These are phyloP conservation scores for Triadica sebifera DNA, from an alignment of 345 rosid species.

Conservation along the genomic window DNA sequence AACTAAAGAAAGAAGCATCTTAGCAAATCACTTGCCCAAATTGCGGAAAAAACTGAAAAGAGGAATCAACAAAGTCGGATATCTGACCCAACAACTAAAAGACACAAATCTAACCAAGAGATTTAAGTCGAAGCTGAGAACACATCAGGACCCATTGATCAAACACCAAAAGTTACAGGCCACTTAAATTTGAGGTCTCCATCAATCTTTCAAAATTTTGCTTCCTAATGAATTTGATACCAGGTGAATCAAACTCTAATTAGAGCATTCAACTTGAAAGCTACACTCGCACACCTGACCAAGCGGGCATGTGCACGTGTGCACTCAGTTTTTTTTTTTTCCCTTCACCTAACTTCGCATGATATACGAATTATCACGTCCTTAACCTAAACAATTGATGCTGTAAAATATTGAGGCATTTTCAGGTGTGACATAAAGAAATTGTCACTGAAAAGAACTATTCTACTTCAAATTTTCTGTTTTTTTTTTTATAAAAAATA, in stretches of 20 bases:
- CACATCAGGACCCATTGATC: slow-evolving; percentile 15
- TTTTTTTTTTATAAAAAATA: background rate
- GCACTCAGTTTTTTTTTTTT: background rate
- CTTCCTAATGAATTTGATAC: background rate
- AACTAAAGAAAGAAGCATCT: slow-evolving; percentile 16
- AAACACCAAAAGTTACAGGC: slow-evolving; percentile 9
- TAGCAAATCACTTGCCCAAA: background rate
- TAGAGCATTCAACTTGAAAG: background rate
- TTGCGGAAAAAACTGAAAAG: background rate
- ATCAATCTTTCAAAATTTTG: background rate
- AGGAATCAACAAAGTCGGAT: slow-evolving; percentile 17
- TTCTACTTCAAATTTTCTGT: background rate
- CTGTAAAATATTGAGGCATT: background rate
- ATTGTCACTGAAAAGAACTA: background rate
- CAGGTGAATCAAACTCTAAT: background rate
- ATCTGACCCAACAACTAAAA: slow-evolving; percentile 22
- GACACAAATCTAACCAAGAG: slow-evolving; percentile 16
- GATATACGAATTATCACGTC: background rate
- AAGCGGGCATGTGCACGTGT: background rate
- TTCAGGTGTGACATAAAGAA: background rate
- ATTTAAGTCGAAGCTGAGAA: slow-evolving; percentile 16
- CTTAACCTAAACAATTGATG: background rate
- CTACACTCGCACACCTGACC: background rate
- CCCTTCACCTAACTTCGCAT: background rate
- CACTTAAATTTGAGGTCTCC: background rate